phyloP scores from a whole-genome alignment of 805 yeast genomes.

The Kazachstania africana region DNA sequence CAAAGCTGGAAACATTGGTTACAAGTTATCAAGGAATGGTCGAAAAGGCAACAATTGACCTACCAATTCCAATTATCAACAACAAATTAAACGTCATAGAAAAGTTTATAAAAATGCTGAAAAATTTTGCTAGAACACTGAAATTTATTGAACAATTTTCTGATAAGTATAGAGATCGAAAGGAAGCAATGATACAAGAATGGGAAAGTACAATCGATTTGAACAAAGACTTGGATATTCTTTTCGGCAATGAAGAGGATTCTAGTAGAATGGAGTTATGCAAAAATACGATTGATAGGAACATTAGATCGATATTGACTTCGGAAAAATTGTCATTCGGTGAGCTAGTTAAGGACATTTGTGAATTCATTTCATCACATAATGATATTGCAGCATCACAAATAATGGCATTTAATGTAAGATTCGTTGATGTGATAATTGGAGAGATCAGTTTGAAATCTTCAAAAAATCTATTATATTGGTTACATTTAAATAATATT shows the following conservation, averaged over 20 bases:
- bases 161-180: background rate
- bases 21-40: constrained; percentile 35
- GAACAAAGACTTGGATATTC: too few relatives aligned
- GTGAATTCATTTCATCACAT: constrained; percentile 1
- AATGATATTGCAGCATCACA: background rate
- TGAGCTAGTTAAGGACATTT: constrained; percentile 1
- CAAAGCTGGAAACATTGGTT: constrained; percentile 49
- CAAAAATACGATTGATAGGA: too few relatives aligned
- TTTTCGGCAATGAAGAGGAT: too few relatives aligned
- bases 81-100: constrained; percentile 43
- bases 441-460: constrained; percentile 11
- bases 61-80: constrained; percentile 38
- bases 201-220: background rate
- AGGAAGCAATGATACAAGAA: constrained; percentile 1
- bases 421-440: constrained; percentile 10
- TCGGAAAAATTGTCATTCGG: background rate
- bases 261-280: too few relatives aligned
- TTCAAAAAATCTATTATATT: constrained; percentile 3
- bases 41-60: constrained; percentile 27
- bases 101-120: constrained; percentile 39
- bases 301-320: too few relatives aligned
- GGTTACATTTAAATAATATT: constrained; percentile 7
- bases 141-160: constrained; percentile 26
- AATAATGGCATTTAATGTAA: constrained; percentile 1
- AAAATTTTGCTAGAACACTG: constrained; percentile 41